Evolutionary conservation across 179 eudicot genomes (phyloP).

Genomic region (Spergularia azorica): DNA sequence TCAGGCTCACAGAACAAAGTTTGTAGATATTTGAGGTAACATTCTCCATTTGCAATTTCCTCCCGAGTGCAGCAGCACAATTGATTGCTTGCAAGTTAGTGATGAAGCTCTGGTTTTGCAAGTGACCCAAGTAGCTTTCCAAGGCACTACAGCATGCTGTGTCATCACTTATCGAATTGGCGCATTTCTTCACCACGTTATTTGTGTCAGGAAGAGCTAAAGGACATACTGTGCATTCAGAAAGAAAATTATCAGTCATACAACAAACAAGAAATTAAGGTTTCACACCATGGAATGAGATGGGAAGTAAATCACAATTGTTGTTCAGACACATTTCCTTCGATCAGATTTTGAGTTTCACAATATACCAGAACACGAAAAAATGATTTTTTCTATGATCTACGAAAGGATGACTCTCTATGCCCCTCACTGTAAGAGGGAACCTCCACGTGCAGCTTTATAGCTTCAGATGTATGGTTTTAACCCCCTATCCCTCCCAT

Average conservation of each 20-base stretch:
- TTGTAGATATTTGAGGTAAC: slow-evolving; percentile 68
- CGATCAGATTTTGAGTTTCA: no score
- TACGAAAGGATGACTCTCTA: no score
- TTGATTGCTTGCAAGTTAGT: slow-evolving; percentile 96
- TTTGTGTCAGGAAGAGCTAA: slow-evolving; percentile 66
- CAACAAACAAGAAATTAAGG: neutral
- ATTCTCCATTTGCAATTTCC: slow-evolving; percentile 63
- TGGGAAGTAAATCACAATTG: no score
- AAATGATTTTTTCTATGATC: no score
- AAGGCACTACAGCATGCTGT: slow-evolving; percentile 68
- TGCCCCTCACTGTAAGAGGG: no score
- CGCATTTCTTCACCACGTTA: slow-evolving; percentile 56
- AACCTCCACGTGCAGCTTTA: no score
- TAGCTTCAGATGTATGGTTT: no score
- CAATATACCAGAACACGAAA: no score
- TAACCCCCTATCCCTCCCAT: no score
- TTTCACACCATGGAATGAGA: no score
- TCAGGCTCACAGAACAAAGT: slow-evolving; percentile 83
- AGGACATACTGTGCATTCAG: slow-evolving; percentile 71
- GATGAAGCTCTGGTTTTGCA: slow-evolving; percentile 89
- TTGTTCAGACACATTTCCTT: no score
- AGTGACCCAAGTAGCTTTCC: slow-evolving; percentile 68
- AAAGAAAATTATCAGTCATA: slow-evolving; percentile 14
- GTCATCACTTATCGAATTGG: slow-evolving; percentile 43
- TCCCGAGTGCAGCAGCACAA: slow-evolving; percentile 93